Evolutionary conservation across 768 basidiomycete genomes (phyloP).

Genomic region (Auriscalpium microsporum): DNA sequence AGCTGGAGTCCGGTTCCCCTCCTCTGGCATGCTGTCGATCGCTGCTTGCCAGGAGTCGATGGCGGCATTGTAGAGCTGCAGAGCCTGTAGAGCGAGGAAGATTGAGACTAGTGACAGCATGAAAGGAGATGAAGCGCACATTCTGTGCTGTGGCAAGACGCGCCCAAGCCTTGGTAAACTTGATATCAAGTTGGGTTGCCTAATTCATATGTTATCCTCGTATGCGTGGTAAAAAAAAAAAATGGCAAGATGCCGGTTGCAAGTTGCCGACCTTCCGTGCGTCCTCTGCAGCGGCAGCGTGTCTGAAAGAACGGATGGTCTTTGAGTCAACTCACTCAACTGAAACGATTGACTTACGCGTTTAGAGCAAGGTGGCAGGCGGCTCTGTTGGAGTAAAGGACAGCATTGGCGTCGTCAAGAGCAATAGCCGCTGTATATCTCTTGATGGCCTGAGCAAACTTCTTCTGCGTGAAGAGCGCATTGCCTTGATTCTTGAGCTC

Average conservation of each 20-base stretch:
- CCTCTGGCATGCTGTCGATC: neutral
- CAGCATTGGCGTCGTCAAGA: constrained; percentile 29
- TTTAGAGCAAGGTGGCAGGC: constrained; percentile 31
- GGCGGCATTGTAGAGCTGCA: neutral
- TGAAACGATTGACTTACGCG: constrained; percentile 19
- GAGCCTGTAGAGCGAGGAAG: neutral
- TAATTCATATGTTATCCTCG: too few relatives aligned
- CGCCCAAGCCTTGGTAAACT: neutral
- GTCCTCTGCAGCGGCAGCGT: constrained; percentile 10
- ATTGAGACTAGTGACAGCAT: neutral
- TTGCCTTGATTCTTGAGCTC: constrained; percentile 36
- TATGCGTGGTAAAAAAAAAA: too few relatives aligned
- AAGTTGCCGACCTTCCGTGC: neutral
- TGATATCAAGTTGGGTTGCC: neutral
- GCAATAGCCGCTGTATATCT: constrained; percentile 37
- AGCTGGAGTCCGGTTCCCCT: neutral
- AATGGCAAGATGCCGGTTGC: neutral
- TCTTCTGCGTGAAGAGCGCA: constrained; percentile 25
- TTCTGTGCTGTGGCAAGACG: neutral
- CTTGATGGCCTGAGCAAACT: constrained; percentile 27
- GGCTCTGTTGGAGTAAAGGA: constrained; percentile 38
- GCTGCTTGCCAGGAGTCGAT: neutral
- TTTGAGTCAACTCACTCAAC: neutral
- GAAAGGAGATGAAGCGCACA: neutral
- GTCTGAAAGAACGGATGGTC: constrained; percentile 2